These are phyloP conservation scores for Plasmodium knowlesi DNA, from an alignment of 169 alveolate species.

Conservation along the genomic window DNA sequence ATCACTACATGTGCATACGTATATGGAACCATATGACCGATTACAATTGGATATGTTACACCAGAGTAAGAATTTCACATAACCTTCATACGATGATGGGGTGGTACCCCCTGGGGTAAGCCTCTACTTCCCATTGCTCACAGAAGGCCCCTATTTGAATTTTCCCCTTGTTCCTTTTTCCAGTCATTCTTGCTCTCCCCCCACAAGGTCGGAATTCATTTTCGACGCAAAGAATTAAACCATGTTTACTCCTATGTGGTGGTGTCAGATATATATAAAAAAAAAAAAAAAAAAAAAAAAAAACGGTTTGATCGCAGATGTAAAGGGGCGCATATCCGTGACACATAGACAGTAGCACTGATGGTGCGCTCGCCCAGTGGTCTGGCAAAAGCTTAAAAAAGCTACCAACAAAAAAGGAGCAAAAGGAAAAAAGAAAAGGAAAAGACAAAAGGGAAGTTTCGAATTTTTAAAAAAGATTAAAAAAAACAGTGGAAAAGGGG, in stretches of 20 bases:
- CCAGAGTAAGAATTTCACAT: background rate
- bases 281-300: no score
- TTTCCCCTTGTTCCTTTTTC: background rate
- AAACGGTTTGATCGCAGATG: background rate
- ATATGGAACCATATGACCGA: background rate
- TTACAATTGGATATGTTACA: background rate
- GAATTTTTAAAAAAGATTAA: background rate
- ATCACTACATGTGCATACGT: background rate
- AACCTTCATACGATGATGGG: background rate
- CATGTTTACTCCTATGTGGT: background rate
- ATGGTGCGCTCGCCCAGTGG: no score
- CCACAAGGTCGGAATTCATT: background rate
- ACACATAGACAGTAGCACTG: no score
- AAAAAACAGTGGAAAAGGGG: background rate
- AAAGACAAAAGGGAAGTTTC: background rate
- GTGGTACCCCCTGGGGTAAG: background rate
- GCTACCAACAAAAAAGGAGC: background rate
- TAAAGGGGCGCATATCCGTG: background rate
- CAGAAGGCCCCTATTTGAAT: background rate
- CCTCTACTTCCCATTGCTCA: background rate
- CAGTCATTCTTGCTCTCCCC: background rate
- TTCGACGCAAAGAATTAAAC: background rate
- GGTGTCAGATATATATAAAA: background rate
- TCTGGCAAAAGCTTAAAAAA: background rate
- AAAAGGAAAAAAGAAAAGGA: background rate